Evolutionary conservation across 495 filamentous ascomycete species (phyloP).

Genomic region (Neurospora sp.): DNA sequence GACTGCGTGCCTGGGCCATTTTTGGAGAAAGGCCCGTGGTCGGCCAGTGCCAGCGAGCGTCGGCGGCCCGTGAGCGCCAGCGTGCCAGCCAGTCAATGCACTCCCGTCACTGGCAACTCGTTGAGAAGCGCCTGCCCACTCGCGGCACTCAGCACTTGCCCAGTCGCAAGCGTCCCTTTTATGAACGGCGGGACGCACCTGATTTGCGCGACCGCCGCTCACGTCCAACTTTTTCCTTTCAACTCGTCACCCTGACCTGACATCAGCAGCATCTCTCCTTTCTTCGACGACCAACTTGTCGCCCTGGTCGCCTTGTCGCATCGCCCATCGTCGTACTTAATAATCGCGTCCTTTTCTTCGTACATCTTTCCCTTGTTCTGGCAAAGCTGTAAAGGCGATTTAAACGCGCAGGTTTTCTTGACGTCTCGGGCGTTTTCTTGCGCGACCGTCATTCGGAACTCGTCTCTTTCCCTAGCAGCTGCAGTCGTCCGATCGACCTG

Average conservation of each 20-base stretch:
- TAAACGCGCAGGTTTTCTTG: slow-evolving; percentile 5
- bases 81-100: neutral
- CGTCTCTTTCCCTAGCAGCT: slow-evolving; percentile 6
- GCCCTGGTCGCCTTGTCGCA: neutral
- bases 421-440: slow-evolving; percentile 5
- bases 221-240: slow-evolving; percentile 22
- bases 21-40: neutral
- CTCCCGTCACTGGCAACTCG: neutral
- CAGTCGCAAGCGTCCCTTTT: neutral
- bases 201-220: slow-evolving; percentile 24
- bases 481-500: slow-evolving; percentile 7
- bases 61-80: neutral
- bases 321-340: neutral
- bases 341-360: neutral
- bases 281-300: neutral
- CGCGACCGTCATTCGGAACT: slow-evolving; percentile 4
- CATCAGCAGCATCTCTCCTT: neutral
- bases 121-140: neutral
- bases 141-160: neutral
- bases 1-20: neutral
- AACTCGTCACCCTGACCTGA: slow-evolving; percentile 7
- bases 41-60: neutral
- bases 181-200: slow-evolving; percentile 23
- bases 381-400: slow-evolving; percentile 11
- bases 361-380: slow-evolving; percentile 2